phyloP scores from a whole-genome alignment of 192 early-diverging fungal genomes.

The Haplosporangium gracile region DNA sequence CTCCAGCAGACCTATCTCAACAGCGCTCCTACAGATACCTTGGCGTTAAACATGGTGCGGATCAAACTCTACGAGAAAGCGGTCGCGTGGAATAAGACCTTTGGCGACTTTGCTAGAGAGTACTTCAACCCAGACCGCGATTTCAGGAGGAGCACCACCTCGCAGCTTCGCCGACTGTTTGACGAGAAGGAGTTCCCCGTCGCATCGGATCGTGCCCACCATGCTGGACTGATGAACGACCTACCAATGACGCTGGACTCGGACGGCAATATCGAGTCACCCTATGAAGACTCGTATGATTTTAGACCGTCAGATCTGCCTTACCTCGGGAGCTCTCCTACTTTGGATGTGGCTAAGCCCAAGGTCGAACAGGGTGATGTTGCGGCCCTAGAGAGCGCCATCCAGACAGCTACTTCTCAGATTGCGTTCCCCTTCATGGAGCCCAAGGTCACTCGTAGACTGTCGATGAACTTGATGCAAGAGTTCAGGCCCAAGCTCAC shows the following conservation, averaged over 20 bases:
- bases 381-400: conserved; percentile 47
- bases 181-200: conserved; percentile 61
- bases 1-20: conserved; percentile 88
- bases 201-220: conserved; percentile 54
- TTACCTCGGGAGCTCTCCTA: conserved; percentile 61
- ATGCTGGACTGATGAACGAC: conserved; percentile 61
- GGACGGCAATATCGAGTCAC: conserved; percentile 18
- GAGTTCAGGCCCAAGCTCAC: conserved; percentile 44
- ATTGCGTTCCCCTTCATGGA: conserved; percentile 59
- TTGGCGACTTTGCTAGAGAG: conserved; percentile 79
- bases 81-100: conserved; percentile 86
- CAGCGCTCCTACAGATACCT: conserved; percentile 80
- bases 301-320: conserved; percentile 57
- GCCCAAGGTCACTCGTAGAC: conserved; percentile 59
- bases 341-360: conserved; percentile 30
- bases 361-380: conserved; percentile 55
- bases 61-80: conserved; percentile 85
- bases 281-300: conserved; percentile 16
- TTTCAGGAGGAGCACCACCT: conserved; percentile 72
- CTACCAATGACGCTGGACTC: conserved; percentile 61
- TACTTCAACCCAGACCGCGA: conserved; percentile 90
- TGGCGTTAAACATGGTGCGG: conserved; percentile 85
- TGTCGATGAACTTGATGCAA: conserved; percentile 69
- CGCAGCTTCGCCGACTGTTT: conserved; percentile 76
- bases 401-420: conserved; percentile 54